Base-by-base conservation (phyloP, 495 filamentous ascomycete genomes). In the Podospora appendiculata region DNA sequence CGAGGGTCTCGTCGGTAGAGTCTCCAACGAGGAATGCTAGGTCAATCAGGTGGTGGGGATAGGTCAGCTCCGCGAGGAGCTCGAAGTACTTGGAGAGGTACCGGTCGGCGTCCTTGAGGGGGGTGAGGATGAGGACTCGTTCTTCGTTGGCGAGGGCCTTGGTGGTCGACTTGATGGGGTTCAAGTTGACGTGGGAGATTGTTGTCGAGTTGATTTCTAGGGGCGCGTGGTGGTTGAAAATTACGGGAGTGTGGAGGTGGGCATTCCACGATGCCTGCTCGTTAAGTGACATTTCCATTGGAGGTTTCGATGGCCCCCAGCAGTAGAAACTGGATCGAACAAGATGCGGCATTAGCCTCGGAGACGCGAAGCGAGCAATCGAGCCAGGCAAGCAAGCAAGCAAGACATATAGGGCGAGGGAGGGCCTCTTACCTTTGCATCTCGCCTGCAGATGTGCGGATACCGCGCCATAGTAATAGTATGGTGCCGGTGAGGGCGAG, bases 41-140 rank as follows among this genome's bases (percentile, higher is more conserved):
- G 64, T 98, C 93, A 63, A 97, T 97, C 19, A 97, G 80, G 42
- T 95, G 74, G 74, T 98, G 93, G 41, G 93, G 94, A 68, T 98
- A 98, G 3, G 88, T 88, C 56, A 98, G 76, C 68, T 93, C 82
- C 57, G 84, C 84, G 54, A 98, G 75, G 14, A 98, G 84, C 65
- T 97, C 89, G 65, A 98, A 98, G 70, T 97, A 91, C 70, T 90
- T 86, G 46, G 78, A 75, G 42, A 98, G 76, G 70, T 86, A 89
- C 35, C 70, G 75, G 13, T 88, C 78, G 57, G 93, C 94, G 69
- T 98, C 91, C 70, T 91, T 87, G 43, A 98, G 76, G 35, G 93
- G 93, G 5, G 94, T 97, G 61, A 98, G 81, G 60, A 98, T 87
- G 44, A 98, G 83, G n/a, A 98, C 81, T 50, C 90, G 83, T 70